phyloP scores from a whole-genome alignment of 1,284 basidiomycete genomes.

The Cryptococcus wingfieldii region DNA sequence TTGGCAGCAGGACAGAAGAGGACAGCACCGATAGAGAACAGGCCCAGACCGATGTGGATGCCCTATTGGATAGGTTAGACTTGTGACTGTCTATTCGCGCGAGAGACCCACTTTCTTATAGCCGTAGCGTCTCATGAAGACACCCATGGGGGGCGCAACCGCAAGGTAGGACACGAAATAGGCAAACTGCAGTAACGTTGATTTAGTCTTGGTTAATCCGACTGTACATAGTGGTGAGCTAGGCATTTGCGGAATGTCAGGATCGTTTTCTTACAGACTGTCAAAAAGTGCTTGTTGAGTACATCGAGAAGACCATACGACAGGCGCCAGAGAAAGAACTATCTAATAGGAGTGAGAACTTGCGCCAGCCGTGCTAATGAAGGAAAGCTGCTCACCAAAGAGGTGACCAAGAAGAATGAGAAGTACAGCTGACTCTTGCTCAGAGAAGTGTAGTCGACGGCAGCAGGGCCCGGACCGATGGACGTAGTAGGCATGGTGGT shows the following conservation, averaged over 20 bases:
- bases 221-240: background rate
- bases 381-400: conserved; percentile 1
- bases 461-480: too few relatives aligned
- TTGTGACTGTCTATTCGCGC: background rate
- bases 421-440: conserved; percentile 5
- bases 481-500: too few relatives aligned
- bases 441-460: conserved; percentile 6
- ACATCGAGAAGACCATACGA: conserved; percentile 35
- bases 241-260: background rate
- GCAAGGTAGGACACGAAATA: conserved; percentile 32
- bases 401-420: conserved; percentile 8
- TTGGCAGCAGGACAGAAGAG: conserved; percentile 38
- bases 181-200: conserved; percentile 37
- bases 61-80: conserved; percentile 4
- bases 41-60: conserved; percentile 33
- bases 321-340: conserved; percentile 11
- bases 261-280: background rate
- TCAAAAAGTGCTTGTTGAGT: conserved; percentile 22
- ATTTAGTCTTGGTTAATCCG: conserved; percentile 16
- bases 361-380: background rate
- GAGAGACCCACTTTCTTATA: conserved; percentile 28
- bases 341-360: background rate
- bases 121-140: conserved; percentile 33
- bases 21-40: conserved; percentile 27
- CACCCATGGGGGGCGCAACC: conserved; percentile 31